Conservation (phyloP, 2,329 filamentous ascomycete species). For the Fusarium sp. region DNA sequence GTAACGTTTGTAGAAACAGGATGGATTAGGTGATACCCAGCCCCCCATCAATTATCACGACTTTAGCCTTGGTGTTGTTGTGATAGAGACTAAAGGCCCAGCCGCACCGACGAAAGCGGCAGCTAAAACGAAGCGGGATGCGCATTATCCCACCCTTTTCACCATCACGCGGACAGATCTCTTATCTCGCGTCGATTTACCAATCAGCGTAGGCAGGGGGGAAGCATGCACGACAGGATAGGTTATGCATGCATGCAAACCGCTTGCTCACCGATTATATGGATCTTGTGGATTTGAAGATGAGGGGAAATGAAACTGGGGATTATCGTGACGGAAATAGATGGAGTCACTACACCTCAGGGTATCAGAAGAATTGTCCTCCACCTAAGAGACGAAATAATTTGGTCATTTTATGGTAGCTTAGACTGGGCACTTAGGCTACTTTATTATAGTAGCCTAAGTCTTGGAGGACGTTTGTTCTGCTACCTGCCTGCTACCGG, state of each 20-base stretch:
- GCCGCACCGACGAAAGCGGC: slow-evolving; percentile 21
- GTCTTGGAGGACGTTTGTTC: no score
- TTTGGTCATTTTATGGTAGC: no score
- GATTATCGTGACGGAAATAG: not conserved
- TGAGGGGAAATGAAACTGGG: not conserved
- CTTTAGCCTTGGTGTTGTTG: slow-evolving; percentile 25
- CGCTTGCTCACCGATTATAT: not conserved
- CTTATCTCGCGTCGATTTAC: slow-evolving; percentile 19
- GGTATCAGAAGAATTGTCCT: no score
- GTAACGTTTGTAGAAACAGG: not conserved
- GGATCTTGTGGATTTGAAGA: not conserved
- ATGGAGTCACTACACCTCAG: not conserved
- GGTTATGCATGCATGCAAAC: not conserved
- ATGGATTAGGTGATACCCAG: not conserved
- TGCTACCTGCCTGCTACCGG: no score
- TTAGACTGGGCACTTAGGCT: no score
- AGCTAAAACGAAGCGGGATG: slow-evolving; percentile 25
- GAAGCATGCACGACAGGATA: not conserved
- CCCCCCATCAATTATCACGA: slow-evolving; percentile 11
- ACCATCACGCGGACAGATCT: slow-evolving; percentile 35
- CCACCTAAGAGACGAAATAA: no score
- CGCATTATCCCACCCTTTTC: slow-evolving; percentile 23
- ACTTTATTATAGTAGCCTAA: no score
- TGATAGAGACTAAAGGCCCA: slow-evolving; percentile 3
- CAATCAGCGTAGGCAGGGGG: not conserved